Percentiles rank a stretch among this genome's conserved stretches.
Evolutionary conservation across 2,329 filamentous ascomycete genomes (phyloP).

Genomic region (Paramyrothecium roridum): DNA sequence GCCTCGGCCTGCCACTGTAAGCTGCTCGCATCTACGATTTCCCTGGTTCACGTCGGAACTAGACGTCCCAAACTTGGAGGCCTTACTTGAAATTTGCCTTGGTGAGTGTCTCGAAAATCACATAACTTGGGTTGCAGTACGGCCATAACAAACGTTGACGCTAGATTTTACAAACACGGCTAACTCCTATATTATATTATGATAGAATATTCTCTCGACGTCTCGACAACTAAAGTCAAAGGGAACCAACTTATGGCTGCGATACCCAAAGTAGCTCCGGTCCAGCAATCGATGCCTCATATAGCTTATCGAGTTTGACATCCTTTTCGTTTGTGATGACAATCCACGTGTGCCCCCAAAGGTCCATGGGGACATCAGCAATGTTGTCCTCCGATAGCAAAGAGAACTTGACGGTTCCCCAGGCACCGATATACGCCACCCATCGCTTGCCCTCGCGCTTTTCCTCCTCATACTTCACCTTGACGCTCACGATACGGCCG

Average conservation of each 20-base stretch:
- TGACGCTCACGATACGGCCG: not conserved
- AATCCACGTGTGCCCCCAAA: not conserved
- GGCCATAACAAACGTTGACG: too few species aligned
- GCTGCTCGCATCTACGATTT: too few species aligned
- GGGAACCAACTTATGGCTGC: not conserved
- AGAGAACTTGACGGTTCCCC: not conserved
- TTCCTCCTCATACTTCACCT: not conserved
- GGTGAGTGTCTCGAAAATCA: too few species aligned
- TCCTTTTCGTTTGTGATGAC: not conserved
- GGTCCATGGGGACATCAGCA: not conserved
- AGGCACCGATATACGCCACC: not conserved
- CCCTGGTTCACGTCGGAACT: too few species aligned
- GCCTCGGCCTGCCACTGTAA: too few species aligned
- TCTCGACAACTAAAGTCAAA: not conserved
- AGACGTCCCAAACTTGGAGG: too few species aligned
- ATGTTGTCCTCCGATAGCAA: not conserved
- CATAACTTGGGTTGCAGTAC: too few species aligned
- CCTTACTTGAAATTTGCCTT: too few species aligned
- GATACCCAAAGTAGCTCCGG: not conserved
- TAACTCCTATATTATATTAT: too few species aligned
- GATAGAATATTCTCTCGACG: too few species aligned
- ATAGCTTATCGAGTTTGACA: not conserved
- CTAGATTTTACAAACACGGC: too few species aligned
- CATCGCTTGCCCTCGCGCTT: not conserved
- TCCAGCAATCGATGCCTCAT: not conserved